Evolutionary conservation across 148 eudicot genomes (phyloP), one percentile per base, ranked within the genome.

Genomic region (Limonium bicolor): DNA sequence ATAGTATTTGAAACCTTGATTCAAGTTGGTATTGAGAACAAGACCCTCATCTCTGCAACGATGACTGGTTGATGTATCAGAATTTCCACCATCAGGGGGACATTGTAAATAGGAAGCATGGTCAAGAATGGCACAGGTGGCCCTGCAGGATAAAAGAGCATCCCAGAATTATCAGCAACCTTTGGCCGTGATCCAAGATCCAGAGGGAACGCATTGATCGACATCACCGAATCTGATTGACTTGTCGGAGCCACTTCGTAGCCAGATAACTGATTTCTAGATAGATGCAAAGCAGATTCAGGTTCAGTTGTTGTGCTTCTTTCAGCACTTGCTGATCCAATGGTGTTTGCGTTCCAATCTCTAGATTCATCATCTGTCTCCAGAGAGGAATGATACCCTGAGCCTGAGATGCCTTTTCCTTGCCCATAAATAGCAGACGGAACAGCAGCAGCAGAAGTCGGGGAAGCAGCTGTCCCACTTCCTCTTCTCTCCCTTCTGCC

Each of bases 101-200:
- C 20, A 53, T 76, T 51, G 39, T 65, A 69, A 7, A 85, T 41
- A 25, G 86, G 86, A 50, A 88, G 72, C 96, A 88, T 74, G 10
- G 96, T 74, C 21, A 88, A 29, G 54, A 83, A 83, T 2, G 94
- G 94, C 39, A 88, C 85, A 5, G 92, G 96, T 22, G 96, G 94
- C 15, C 96, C 96, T 6, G 94, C 64, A 4, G 92, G 92, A 60
- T 72, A 80, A 57, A 88, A 88, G 20, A 60, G 59, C 17, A 54
- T 51, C 48, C 80, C 78, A 44, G 84, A 64, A 58, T 67, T 64
- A 51, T 78, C 81, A 41, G 32, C 36, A 50, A 15, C 62, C 45
- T 75, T 58, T 54, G 79, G 86, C 28, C 46, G 70, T 4, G 92
- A 69, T 21, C 67, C 66, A 52, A 74, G 69, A 30, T 64, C 66